These are phyloP conservation scores for Pachyrhizus erosus DNA, from an alignment of 306 rosid genomes.

Conservation along the genomic window DNA sequence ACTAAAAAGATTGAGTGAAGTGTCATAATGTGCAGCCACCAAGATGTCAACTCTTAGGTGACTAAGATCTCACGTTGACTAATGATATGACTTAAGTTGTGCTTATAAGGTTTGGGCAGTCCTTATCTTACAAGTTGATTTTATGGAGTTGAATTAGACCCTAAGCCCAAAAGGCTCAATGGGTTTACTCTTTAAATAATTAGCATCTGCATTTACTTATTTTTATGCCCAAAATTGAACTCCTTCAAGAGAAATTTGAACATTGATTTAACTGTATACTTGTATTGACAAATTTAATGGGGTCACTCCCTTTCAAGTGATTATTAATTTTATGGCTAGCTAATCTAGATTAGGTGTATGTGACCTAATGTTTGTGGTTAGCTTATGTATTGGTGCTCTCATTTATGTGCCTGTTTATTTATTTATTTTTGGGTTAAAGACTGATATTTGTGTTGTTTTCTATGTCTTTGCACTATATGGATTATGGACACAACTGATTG, in stretches of 20 bases:
- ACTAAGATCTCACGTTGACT: too few species aligned
- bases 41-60: too few species aligned
- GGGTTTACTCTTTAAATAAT: not conserved
- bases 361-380: not conserved
- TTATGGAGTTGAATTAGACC: too few species aligned
- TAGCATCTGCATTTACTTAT: slow-evolving; percentile 22
- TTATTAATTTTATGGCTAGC: not conserved
- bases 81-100: too few species aligned
- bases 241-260: not conserved
- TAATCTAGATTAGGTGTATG: slow-evolving; percentile 3
- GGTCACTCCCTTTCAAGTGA: not conserved
- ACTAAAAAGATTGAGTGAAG: too few species aligned
- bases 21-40: too few species aligned
- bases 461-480: slow-evolving; percentile 35
- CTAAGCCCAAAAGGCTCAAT: not conserved
- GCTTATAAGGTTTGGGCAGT: too few species aligned
- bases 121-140: too few species aligned
- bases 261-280: not conserved
- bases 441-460: slow-evolving; percentile 10
- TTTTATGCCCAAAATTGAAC: slow-evolving; percentile 7
- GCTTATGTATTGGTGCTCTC: not conserved
- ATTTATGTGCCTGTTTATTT: not conserved
- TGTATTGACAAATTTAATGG: slow-evolving; percentile 20
- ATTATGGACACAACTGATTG: slow-evolving; percentile 44
- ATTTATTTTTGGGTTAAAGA: slow-evolving; percentile 17